A percentile compares a stretch with the other conserved stretches of the same genome.
These are phyloP conservation scores for Epichloe brachyelytri DNA, from an alignment of 2,329 filamentous ascomycete genomes.

Conservation along the genomic window DNA sequence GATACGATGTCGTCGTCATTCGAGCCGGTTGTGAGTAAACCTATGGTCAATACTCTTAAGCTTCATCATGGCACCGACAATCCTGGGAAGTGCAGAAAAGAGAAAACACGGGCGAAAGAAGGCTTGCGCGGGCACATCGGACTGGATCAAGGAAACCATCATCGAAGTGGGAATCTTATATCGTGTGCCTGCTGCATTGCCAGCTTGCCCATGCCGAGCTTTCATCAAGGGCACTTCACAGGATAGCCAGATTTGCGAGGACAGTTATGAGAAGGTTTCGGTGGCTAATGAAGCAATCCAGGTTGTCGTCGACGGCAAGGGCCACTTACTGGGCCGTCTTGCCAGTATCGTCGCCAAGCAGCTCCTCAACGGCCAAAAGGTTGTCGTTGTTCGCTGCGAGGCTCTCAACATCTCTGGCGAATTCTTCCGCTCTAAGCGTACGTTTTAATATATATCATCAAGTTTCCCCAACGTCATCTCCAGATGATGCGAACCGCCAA, in stretches of 20 bases:
- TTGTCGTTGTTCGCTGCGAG: slow-evolving; percentile 97
- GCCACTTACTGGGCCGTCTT: slow-evolving; percentile 97
- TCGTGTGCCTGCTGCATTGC: slow-evolving; percentile 3
- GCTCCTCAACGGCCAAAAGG: slow-evolving; percentile 97
- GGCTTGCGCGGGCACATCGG: slow-evolving; percentile 5
- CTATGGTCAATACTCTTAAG: background rate
- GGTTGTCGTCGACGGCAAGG: slow-evolving; percentile 99
- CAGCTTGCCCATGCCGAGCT: background rate
- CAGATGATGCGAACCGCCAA: background rate
- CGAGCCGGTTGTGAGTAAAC: slow-evolving; percentile 54
- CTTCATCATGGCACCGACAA: slow-evolving; percentile 5
- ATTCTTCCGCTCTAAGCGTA: slow-evolving; percentile 99
- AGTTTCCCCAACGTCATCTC: background rate
- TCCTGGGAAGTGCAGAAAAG: slow-evolving; percentile 1
- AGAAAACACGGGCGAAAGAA: slow-evolving; percentile 1
- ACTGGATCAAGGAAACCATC: background rate
- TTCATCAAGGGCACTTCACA: background rate
- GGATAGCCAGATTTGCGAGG: background rate
- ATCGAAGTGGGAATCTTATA: background rate
- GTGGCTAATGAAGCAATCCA: slow-evolving; percentile 25
- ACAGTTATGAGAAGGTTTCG: slow-evolving; percentile 6
- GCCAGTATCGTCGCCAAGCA: slow-evolving; percentile 98
- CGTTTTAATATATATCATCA: slow-evolving; percentile 32
- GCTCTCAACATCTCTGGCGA: slow-evolving; percentile 99
- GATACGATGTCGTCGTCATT: slow-evolving; percentile 50